Evolutionary conservation across 148 eudicot genomes (phyloP).

Genomic region (Rhododendron griersonianum): DNA sequence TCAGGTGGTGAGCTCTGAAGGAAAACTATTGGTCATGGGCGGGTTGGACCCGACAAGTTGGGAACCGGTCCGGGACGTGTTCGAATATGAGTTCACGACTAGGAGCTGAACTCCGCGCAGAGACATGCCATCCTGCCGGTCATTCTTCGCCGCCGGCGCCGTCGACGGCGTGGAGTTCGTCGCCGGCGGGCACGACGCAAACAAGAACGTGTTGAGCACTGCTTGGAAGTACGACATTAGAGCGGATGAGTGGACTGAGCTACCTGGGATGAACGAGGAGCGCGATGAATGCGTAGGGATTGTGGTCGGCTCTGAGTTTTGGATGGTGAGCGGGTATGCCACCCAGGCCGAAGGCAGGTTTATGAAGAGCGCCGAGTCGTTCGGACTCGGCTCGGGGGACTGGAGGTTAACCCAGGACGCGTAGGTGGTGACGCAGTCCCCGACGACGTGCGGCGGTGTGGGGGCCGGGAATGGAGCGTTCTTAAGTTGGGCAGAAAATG

Average conservation of each 20-base stretch:
- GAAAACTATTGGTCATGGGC: slow-evolving; percentile 59
- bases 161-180: slow-evolving; percentile 26
- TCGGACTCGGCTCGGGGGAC: slow-evolving; percentile 19
- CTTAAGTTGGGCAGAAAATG: slow-evolving; percentile 34
- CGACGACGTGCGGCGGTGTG: slow-evolving; percentile 39
- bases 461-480: slow-evolving; percentile 25
- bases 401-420: slow-evolving; percentile 50
- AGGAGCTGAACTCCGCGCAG: slow-evolving; percentile 40
- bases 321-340: slow-evolving; percentile 66
- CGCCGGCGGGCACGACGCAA: slow-evolving; percentile 74
- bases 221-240: slow-evolving; percentile 42
- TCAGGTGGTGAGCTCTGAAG: slow-evolving; percentile 47
- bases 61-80: slow-evolving; percentile 47
- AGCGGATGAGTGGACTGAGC: slow-evolving; percentile 49
- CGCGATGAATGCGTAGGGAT: slow-evolving; percentile 68
- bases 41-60: slow-evolving; percentile 60
- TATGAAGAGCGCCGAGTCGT: slow-evolving; percentile 39
- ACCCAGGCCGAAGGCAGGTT: slow-evolving; percentile 52
- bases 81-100: slow-evolving; percentile 46
- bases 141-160: slow-evolving; percentile 43
- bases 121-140: slow-evolving; percentile 52
- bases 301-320: slow-evolving; percentile 49
- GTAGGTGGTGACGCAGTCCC: slow-evolving; percentile 43
- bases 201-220: slow-evolving; percentile 45
- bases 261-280: slow-evolving; percentile 47